These are phyloP conservation scores for Zygosaccharomyces pseudorouxii DNA, from an alignment of 805 yeast species.

Conservation along the genomic window DNA sequence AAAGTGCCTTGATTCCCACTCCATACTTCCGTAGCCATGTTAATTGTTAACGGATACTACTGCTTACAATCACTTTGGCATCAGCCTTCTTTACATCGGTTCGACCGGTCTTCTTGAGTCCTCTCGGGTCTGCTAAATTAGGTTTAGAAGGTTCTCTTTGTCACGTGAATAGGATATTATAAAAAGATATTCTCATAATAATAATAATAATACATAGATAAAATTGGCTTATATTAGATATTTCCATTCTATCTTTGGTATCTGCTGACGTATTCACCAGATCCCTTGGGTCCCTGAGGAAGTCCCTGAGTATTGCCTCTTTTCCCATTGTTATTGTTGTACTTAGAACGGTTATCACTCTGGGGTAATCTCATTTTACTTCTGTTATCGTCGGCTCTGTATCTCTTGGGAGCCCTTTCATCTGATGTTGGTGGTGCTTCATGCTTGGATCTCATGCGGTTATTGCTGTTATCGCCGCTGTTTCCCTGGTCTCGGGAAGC, in stretches of 20 bases:
- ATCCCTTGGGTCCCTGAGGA: constrained; percentile 27
- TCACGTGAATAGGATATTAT: neutral
- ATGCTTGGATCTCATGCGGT: constrained; percentile 3
- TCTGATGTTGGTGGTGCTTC: constrained; percentile 8
- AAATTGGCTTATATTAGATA: neutral
- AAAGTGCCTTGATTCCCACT: constrained; percentile 46
- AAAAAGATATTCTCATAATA: neutral
- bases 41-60: constrained; percentile 8
- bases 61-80: neutral
- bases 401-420: constrained; percentile 15
- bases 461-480: constrained; percentile 1
- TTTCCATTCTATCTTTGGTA: constrained; percentile 17
- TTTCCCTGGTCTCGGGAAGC: constrained; percentile 1
- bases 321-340: neutral
- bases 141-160: neutral
- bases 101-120: neutral
- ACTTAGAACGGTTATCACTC: constrained; percentile 12
- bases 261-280: constrained; percentile 16
- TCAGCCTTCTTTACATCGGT: neutral
- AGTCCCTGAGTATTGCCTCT: constrained; percentile 11
- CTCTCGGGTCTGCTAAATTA: neutral
- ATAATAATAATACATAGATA: neutral
- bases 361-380: constrained; percentile 4
- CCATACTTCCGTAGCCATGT: constrained; percentile 31
- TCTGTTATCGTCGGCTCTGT: constrained; percentile 10